Percentiles rank a stretch among this genome's conserved stretches.
Evolutionary conservation across 148 eudicot genomes (phyloP).

Genomic region (Hydrangea macrophylla): DNA sequence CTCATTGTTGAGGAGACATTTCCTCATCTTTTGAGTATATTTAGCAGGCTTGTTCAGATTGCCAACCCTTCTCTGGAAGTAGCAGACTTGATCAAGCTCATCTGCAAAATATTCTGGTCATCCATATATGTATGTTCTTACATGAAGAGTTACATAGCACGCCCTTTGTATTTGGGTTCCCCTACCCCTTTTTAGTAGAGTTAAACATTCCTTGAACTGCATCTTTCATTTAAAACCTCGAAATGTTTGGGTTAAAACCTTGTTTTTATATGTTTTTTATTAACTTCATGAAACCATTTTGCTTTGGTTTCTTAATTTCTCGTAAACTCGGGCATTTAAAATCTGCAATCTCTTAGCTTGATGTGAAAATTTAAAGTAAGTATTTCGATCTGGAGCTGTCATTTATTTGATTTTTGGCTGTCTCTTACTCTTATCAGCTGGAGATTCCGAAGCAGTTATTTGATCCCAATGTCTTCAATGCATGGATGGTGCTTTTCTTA

Average conservation of each 20-base stretch:
- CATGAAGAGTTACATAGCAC: background rate
- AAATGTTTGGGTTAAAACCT: background rate
- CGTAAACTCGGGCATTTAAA: no score
- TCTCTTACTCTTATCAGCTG: constrained; percentile 41
- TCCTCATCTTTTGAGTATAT: constrained; percentile 72
- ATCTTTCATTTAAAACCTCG: background rate
- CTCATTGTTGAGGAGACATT: constrained; percentile 90
- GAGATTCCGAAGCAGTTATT: constrained; percentile 93
- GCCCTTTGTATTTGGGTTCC: background rate
- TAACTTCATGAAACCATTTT: background rate
- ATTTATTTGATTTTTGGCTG: background rate
- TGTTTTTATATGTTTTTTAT: background rate
- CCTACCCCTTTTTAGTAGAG: background rate
- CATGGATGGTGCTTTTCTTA: constrained; percentile 94
- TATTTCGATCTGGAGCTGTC: background rate
- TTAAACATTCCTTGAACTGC: background rate
- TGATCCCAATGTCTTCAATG: constrained; percentile 86
- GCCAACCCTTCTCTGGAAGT: constrained; percentile 75
- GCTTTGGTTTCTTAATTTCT: background rate
- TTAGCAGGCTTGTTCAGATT: constrained; percentile 78
- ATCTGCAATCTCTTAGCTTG: no score
- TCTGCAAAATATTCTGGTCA: constrained; percentile 98
- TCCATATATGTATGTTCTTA: constrained; percentile 78
- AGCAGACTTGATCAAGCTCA: constrained; percentile 91
- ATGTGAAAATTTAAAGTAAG: no score